These are phyloP conservation scores for Elsinoe fawcettii DNA, from an alignment of 2,329 filamentous ascomycete genomes.

Conservation along the genomic window DNA sequence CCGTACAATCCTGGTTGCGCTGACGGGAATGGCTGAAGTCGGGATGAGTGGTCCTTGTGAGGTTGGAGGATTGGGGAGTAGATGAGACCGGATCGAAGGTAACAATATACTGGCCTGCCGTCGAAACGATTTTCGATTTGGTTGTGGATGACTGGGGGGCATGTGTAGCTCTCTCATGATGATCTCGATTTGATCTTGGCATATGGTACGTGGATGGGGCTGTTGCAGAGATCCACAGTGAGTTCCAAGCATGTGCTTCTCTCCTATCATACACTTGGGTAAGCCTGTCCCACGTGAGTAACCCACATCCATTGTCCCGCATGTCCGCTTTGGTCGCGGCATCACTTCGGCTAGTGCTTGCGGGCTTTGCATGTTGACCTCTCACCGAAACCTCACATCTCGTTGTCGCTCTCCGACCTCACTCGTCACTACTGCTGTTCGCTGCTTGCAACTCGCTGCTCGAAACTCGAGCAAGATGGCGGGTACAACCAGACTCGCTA, in stretches of 20 bases:
- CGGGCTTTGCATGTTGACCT: background rate
- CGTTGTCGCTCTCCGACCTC: background rate
- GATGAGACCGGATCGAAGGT: too few relatives aligned
- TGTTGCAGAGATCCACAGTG: background rate
- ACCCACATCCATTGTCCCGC: background rate
- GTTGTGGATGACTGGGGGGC: too few relatives aligned
- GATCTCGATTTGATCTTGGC: too few relatives aligned
- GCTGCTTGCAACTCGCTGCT: background rate
- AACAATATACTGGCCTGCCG: too few relatives aligned
- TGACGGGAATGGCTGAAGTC: too few relatives aligned
- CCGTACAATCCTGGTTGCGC: too few relatives aligned
- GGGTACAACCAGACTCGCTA: background rate
- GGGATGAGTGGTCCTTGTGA: too few relatives aligned
- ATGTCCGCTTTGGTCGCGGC: background rate
- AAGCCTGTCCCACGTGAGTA: background rate
- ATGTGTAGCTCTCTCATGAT: too few relatives aligned
- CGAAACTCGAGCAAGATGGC: background rate
- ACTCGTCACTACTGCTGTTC: background rate
- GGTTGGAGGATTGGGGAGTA: too few relatives aligned
- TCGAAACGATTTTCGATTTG: too few relatives aligned
- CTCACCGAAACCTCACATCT: background rate
- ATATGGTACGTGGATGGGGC: too few relatives aligned
- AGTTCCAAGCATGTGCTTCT: background rate
- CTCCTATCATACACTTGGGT: slow-evolving; percentile 16
- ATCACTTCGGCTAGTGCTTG: background rate